A percentile compares a stretch with the other conserved stretches of the same genome.
These are phyloP conservation scores for Ramaria sp. DNA, from an alignment of 768 basidiomycete genomes.

Conservation along the genomic window DNA sequence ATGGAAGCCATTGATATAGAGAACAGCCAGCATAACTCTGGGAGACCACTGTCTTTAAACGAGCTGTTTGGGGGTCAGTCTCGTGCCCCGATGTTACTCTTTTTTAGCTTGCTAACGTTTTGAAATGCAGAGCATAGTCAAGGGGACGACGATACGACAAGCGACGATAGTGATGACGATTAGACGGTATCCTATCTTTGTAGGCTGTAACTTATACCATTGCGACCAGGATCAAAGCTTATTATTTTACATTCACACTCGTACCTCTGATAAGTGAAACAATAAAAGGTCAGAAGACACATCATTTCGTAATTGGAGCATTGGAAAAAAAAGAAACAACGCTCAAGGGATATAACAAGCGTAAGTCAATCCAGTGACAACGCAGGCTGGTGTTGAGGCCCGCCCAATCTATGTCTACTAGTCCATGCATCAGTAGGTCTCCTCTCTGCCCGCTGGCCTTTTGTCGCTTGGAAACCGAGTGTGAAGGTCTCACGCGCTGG, in stretches of 20 bases:
- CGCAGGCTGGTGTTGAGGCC: not conserved
- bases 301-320: too few species aligned
- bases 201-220: not conserved
- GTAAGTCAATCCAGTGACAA: not conserved
- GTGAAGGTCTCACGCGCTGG: not conserved
- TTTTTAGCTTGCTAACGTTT: not conserved
- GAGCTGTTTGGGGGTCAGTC: conserved; percentile 3
- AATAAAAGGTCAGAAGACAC: too few species aligned
- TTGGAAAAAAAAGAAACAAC: too few species aligned
- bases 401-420: not conserved
- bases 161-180: conserved; percentile 25
- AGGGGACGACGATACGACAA: conserved; percentile 6
- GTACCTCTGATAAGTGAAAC: too few species aligned
- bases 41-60: conserved; percentile 4
- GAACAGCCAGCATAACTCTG: not conserved
- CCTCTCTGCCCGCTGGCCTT: not conserved
- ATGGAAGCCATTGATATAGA: conserved; percentile 2
- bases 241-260: too few species aligned
- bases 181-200: conserved; percentile 12
- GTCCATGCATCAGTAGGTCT: not conserved
- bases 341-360: not conserved
- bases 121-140: not conserved
- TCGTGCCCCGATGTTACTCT: not conserved
- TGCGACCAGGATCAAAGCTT: not conserved
- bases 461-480: not conserved